phyloP scores from a whole-genome alignment of 495 filamentous ascomycete genomes.

The Hypomontagnella monticulosa region DNA sequence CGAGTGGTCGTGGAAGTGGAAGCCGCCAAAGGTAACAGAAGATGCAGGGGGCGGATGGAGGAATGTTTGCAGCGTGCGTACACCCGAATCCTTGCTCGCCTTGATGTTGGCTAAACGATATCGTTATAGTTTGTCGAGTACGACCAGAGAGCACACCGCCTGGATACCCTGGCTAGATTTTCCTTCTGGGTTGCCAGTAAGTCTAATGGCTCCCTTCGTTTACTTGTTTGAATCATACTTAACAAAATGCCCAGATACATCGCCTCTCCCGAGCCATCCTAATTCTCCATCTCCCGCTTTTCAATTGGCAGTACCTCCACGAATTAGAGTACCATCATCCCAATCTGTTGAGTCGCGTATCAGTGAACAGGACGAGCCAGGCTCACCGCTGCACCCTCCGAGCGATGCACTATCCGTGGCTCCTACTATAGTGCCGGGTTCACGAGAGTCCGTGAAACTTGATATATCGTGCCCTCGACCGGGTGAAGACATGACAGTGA shows the following conservation, averaged over 20 bases:
- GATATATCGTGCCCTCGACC: conserved; percentile 88
- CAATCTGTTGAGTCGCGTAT: conserved; percentile 82
- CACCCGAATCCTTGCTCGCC: neutral
- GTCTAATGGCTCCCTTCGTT: conserved; percentile 37
- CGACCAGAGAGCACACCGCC: conserved; percentile 87
- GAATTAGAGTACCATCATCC: conserved; percentile 80
- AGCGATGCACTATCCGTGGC: conserved; percentile 53
- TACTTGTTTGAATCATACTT: conserved; percentile 46
- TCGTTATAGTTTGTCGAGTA: conserved; percentile 84
- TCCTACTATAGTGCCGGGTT: conserved; percentile 43
- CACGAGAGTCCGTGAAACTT: conserved; percentile 74
- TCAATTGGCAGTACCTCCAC: conserved; percentile 75
- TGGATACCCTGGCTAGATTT: conserved; percentile 89
- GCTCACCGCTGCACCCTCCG: conserved; percentile 65
- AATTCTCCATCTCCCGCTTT: conserved; percentile 73
- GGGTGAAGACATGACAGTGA: conserved; percentile 83
- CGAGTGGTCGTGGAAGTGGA: conserved; percentile 97
- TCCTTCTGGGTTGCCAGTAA: conserved; percentile 93
- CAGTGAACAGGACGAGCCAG: conserved; percentile 72
- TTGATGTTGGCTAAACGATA: conserved; percentile 37
- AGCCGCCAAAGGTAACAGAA: conserved; percentile 82
- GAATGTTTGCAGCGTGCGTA: conserved; percentile 84
- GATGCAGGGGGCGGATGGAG: conserved; percentile 93
- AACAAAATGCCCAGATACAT: conserved; percentile 44
- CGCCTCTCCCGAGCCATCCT: conserved; percentile 51